Conservation (phyloP, 2,329 filamentous ascomycete species). For the Endocalyx cinctus region DNA sequence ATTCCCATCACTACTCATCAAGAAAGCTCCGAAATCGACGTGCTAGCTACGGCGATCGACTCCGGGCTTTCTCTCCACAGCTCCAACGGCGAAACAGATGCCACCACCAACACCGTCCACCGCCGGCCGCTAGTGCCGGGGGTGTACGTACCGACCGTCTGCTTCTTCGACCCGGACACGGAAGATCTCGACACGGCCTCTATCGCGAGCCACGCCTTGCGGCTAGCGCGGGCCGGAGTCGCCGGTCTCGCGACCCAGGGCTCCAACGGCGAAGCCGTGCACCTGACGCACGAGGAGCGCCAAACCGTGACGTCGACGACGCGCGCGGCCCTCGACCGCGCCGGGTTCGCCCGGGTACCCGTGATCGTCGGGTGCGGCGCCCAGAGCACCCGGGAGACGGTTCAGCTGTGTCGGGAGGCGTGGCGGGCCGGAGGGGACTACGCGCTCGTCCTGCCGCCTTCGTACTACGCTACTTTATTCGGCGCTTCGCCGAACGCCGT, state of each 20-base stretch:
- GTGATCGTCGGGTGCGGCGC: constrained; percentile 73
- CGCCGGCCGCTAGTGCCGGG: constrained; percentile 43
- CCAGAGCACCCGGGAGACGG: constrained; percentile 68
- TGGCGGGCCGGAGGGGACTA: constrained; percentile 67
- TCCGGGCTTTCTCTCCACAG: too few species aligned
- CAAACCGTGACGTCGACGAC: constrained; percentile 64
- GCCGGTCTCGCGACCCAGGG: constrained; percentile 73
- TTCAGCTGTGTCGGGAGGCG: constrained; percentile 65
- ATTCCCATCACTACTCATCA: too few species aligned
- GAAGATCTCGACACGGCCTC: constrained; percentile 64
- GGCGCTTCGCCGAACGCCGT: constrained; percentile 55
- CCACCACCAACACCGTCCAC: too few species aligned
- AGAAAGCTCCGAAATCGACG: too few species aligned
- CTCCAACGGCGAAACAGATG: too few species aligned
- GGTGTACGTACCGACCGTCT: constrained; percentile 70
- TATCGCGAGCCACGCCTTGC: constrained; percentile 57
- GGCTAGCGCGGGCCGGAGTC: constrained; percentile 69
- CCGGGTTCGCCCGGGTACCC: constrained; percentile 61
- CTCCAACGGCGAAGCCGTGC: constrained; percentile 79
- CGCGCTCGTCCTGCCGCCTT: constrained; percentile 70
- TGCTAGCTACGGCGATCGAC: too few species aligned
- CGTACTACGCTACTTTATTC: constrained; percentile 69
- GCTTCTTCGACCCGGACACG: constrained; percentile 62
- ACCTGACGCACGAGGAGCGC: constrained; percentile 67
- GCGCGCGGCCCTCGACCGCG: constrained; percentile 62